Evolutionary conservation across 2,329 filamentous ascomycete species (phyloP).

Genomic region (Pseudogymnoascus sp.): DNA sequence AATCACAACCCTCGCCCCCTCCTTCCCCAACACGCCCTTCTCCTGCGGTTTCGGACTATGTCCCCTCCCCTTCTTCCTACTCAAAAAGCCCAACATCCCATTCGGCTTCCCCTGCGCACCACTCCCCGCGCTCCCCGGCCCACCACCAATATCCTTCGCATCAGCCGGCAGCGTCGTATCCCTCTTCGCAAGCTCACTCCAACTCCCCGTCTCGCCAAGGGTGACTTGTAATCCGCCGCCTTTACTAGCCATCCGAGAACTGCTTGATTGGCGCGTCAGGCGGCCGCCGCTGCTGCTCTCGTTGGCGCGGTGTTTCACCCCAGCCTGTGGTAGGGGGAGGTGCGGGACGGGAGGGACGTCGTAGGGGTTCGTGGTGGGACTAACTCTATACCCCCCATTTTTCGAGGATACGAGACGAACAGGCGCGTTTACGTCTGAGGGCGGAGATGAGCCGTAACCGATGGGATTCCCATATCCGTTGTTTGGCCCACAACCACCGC

Average conservation of each 20-base stretch:
- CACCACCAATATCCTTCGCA: slow-evolving; percentile 43
- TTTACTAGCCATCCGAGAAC: slow-evolving; percentile 21
- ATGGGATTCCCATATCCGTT: not conserved
- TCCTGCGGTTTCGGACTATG: slow-evolving; percentile 93
- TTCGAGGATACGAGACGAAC: not conserved
- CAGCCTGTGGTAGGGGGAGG: slow-evolving; percentile 17
- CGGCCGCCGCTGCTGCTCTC: slow-evolving; percentile 13
- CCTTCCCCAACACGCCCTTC: slow-evolving; percentile 86
- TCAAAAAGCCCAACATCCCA: slow-evolving; percentile 85
- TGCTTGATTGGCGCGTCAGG: slow-evolving; percentile 11
- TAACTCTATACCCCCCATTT: slow-evolving; percentile 7
- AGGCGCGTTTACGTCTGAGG: not conserved
- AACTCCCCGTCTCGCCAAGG: slow-evolving; percentile 79
- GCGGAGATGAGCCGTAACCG: not conserved
- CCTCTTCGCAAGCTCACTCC: slow-evolving; percentile 82
- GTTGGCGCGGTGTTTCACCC: slow-evolving; percentile 24
- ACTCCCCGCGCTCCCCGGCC: slow-evolving; percentile 30
- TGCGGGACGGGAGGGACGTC: not conserved
- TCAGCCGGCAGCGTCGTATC: slow-evolving; percentile 66
- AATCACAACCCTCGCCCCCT: slow-evolving; percentile 78
- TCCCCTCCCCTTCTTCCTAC: slow-evolving; percentile 79
- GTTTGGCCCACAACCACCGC: not conserved
- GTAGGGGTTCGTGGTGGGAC: not conserved
- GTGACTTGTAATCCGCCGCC: slow-evolving; percentile 80
- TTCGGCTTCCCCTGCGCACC: slow-evolving; percentile 43